phyloP scores from a whole-genome alignment of 2,329 filamentous ascomycete species.

The Cladosporium velox region DNA sequence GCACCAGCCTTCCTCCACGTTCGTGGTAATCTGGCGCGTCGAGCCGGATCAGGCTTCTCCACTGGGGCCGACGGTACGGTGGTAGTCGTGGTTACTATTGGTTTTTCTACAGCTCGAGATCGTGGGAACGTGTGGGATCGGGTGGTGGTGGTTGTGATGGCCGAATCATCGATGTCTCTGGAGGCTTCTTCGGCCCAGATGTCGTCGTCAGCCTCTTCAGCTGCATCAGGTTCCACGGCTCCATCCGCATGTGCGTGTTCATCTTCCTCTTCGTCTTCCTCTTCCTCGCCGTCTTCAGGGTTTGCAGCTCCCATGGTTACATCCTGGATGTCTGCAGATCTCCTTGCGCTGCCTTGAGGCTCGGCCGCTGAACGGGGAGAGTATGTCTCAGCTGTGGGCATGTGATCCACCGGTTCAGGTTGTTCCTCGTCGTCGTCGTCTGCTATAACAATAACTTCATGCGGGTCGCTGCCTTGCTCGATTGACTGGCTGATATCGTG shows the following conservation, averaged over 20 bases:
- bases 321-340: background rate
- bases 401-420: background rate
- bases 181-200: constrained; percentile 54
- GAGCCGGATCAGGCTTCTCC: constrained; percentile 37
- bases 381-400: background rate
- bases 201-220: constrained; percentile 34
- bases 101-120: constrained; percentile 35
- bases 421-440: background rate
- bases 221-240: constrained; percentile 6
- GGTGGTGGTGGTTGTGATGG: background rate
- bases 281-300: background rate
- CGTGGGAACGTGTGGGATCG: constrained; percentile 21
- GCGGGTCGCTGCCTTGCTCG: constrained; percentile 2
- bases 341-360: background rate
- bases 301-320: background rate
- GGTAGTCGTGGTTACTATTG: constrained; percentile 29
- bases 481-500: background rate
- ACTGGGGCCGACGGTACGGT: background rate
- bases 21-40: constrained; percentile 43
- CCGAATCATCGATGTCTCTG: constrained; percentile 33
- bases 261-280: background rate
- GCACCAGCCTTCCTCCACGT: constrained; percentile 46
- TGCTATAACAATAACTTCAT: constrained; percentile 9
- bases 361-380: background rate
- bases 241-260: background rate